Evolutionary conservation across 176 grass and related monocot species (phyloP).

Genomic region (Aechmea fasciata): DNA sequence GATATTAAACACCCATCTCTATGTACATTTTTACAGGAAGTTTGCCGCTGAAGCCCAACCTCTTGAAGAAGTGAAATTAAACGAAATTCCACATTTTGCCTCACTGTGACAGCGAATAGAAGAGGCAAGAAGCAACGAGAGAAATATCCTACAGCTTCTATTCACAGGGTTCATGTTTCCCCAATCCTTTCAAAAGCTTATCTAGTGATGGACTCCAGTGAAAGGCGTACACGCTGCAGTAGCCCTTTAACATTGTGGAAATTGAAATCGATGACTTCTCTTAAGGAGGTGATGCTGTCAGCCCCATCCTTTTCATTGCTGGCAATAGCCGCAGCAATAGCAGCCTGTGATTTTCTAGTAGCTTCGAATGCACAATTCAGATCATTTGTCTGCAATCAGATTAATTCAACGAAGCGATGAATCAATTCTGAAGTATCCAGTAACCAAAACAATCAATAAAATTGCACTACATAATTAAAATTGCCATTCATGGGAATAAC

Average conservation of each 20-base stretch:
- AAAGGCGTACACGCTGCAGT: constrained; percentile 56
- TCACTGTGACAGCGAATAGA: not conserved
- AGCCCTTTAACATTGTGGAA: constrained; percentile 70
- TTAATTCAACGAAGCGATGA: constrained; percentile 13
- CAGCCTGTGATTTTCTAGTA: constrained; percentile 52
- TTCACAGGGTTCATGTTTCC: constrained; percentile 4
- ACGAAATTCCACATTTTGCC: constrained; percentile 1
- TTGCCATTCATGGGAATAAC: too few relatives aligned
- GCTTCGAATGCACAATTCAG: constrained; percentile 75
- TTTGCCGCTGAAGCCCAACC: not conserved
- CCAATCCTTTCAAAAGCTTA: constrained; percentile 19
- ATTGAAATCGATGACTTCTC: constrained; percentile 63
- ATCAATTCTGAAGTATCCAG: too few relatives aligned
- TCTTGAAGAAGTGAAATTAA: not conserved
- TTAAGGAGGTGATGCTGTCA: constrained; percentile 44
- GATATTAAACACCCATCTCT: not conserved
- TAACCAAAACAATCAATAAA: too few relatives aligned
- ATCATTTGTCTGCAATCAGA: constrained; percentile 61
- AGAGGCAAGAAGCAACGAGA: not conserved
- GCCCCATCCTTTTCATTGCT: constrained; percentile 23
- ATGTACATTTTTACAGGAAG: constrained; percentile 10
- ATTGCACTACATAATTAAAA: too few relatives aligned
- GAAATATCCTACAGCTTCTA: not conserved
- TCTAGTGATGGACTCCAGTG: constrained; percentile 47
- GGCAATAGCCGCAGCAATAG: constrained; percentile 40